These are phyloP conservation scores for Hypsizygus ulmarius DNA, from an alignment of 1,284 basidiomycete species.

Conservation along the genomic window DNA sequence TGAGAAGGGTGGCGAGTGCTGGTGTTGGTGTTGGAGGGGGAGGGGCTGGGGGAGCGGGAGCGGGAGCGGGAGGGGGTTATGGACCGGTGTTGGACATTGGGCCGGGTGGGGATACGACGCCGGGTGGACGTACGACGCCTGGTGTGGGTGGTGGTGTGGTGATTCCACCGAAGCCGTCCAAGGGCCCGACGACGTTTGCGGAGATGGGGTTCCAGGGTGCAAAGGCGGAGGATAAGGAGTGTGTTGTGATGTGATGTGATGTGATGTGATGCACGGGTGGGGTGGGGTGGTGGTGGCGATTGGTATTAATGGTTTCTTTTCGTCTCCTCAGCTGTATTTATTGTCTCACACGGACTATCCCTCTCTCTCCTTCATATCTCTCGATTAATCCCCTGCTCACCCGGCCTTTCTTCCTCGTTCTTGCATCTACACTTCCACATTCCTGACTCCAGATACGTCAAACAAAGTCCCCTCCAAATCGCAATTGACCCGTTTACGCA, in stretches of 20 bases:
- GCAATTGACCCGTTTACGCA: too few species aligned
- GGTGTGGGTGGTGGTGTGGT: slow-evolving; percentile 20
- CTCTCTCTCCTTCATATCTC: too few species aligned
- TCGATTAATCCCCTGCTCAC: too few species aligned
- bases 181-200: slow-evolving; percentile 77
- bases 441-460: too few species aligned
- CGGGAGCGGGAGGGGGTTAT: slow-evolving; percentile 6
- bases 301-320: too few species aligned
- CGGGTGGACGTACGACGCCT: slow-evolving; percentile 12
- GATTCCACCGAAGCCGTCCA: slow-evolving; percentile 23
- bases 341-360: too few species aligned
- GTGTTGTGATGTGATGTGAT: slow-evolving; percentile 69
- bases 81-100: slow-evolving; percentile 11
- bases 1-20: slow-evolving; percentile 10
- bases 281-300: background rate
- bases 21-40: slow-evolving; percentile 7
- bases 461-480: too few species aligned
- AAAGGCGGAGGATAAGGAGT: slow-evolving; percentile 77
- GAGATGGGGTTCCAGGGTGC: slow-evolving; percentile 87
- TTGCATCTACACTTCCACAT: too few species aligned
- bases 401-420: too few species aligned
- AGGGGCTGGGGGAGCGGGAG: slow-evolving; percentile 8
- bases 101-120: slow-evolving; percentile 6
- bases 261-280: slow-evolving; percentile 75
- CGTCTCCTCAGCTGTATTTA: too few species aligned